Evolutionary conservation across 768 basidiomycete species (phyloP).

Genomic region (Agaricus sinodeliciosus): DNA sequence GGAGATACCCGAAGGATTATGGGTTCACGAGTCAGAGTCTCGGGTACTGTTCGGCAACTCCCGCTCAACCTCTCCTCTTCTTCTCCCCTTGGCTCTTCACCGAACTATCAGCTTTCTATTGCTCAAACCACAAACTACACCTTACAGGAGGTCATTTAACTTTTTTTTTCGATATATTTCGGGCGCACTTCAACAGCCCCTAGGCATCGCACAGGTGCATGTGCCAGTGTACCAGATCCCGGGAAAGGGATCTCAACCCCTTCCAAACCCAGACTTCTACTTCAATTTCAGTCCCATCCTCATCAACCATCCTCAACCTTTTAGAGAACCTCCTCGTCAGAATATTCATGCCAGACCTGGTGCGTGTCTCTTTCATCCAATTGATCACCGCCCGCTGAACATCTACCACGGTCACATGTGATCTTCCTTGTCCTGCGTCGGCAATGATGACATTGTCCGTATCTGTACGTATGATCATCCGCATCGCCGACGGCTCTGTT

Average conservation of each 20-base stretch:
- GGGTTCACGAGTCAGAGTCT: too few relatives aligned
- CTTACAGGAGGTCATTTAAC: too few relatives aligned
- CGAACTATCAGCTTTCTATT: too few relatives aligned
- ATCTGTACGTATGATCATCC: neutral
- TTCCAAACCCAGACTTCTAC: slow-evolving; percentile 1
- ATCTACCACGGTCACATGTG: neutral
- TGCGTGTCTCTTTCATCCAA: neutral
- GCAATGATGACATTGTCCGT: neutral
- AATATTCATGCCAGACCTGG: neutral
- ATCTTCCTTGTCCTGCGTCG: neutral
- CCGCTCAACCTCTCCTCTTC: too few relatives aligned
- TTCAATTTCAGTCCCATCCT: neutral
- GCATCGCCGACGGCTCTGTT: neutral
- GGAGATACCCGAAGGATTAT: too few relatives aligned
- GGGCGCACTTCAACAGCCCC: neutral
- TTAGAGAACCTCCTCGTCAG: neutral
- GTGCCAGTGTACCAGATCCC: neutral
- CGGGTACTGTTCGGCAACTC: too few relatives aligned
- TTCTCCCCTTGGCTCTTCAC: too few relatives aligned
- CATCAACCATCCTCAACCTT: neutral
- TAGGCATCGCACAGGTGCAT: neutral
- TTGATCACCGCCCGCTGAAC: neutral
- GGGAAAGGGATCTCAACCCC: neutral
- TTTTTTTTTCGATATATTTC: too few relatives aligned
- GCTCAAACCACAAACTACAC: too few relatives aligned